Conservation (phyloP, 2,329 filamentous ascomycete genomes). For the Colletotrichum viniferum region DNA sequence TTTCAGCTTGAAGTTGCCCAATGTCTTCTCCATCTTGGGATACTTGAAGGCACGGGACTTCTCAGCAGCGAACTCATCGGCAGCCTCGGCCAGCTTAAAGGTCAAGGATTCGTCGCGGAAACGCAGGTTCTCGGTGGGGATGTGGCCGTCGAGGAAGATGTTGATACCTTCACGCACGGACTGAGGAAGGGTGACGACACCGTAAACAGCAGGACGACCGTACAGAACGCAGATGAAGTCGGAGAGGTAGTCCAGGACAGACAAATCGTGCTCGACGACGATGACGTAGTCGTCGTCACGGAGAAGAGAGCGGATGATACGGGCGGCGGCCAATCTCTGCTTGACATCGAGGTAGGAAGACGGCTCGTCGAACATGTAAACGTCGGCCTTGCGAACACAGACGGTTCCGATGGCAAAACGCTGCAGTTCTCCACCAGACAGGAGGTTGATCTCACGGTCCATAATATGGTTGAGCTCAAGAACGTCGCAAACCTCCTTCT, state of each 20-base stretch:
- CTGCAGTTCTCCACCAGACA: slow-evolving; percentile 98
- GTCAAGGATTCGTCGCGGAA: slow-evolving; percentile 97
- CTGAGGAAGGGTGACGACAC: slow-evolving; percentile 93
- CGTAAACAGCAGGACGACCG: slow-evolving; percentile 92
- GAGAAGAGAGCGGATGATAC: slow-evolving; percentile 89
- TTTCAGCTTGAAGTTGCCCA: slow-evolving; percentile 84
- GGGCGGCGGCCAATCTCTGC: slow-evolving; percentile 91
- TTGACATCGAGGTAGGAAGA: slow-evolving; percentile 99
- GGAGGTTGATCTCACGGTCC: slow-evolving; percentile 85
- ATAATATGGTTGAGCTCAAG: slow-evolving; percentile 89
- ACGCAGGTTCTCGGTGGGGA: slow-evolving; percentile 96
- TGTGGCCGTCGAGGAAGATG: slow-evolving; percentile 97
- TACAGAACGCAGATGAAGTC: slow-evolving; percentile 99
- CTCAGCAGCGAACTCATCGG: slow-evolving; percentile 87
- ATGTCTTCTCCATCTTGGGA: slow-evolving; percentile 89
- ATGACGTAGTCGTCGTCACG: slow-evolving; percentile 94
- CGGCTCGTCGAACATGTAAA: slow-evolving; percentile 99
- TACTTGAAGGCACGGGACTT: slow-evolving; percentile 86
- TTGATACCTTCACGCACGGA: slow-evolving; percentile 99
- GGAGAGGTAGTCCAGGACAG: slow-evolving; percentile 96
- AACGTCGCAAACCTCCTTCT: slow-evolving; percentile 80
- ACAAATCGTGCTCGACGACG: slow-evolving; percentile 98
- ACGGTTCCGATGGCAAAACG: slow-evolving; percentile 96
- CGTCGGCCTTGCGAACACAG: slow-evolving; percentile 93
- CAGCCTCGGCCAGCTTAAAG: slow-evolving; percentile 89